These are phyloP conservation scores for Phaffia rhodozyma DNA, from an alignment of 1,284 basidiomycete species.

Conservation along the genomic window DNA sequence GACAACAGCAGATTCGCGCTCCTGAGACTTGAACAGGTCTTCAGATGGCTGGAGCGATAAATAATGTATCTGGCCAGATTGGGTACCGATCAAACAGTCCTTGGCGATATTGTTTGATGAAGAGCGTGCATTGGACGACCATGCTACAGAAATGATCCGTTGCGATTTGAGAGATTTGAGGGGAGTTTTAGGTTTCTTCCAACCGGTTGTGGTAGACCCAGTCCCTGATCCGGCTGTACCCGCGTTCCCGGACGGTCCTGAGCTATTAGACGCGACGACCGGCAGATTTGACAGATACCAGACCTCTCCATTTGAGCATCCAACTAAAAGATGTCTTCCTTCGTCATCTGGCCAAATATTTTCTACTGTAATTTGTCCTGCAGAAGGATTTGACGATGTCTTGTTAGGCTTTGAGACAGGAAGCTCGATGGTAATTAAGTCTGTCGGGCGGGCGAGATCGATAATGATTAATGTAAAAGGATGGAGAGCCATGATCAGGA, in stretches of 20 bases:
- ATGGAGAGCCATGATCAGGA: slow-evolving; percentile 69
- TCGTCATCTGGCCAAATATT: slow-evolving; percentile 7
- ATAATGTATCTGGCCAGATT: slow-evolving; percentile 72
- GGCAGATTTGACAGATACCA: slow-evolving; percentile 5
- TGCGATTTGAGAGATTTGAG: slow-evolving; percentile 34
- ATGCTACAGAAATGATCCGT: slow-evolving; percentile 81
- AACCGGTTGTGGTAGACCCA: neutral
- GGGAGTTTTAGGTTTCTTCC: slow-evolving; percentile 6
- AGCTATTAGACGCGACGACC: neutral
- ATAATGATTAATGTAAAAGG: slow-evolving; percentile 69
- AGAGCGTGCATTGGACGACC: slow-evolving; percentile 61
- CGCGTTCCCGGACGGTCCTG: slow-evolving; percentile 32
- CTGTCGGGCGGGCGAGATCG: slow-evolving; percentile 67
- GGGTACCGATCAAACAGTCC: slow-evolving; percentile 79
- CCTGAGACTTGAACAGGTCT: slow-evolving; percentile 82
- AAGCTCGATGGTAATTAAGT: slow-evolving; percentile 63
- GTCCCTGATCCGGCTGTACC: neutral
- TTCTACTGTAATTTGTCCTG: neutral
- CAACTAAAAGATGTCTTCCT: slow-evolving; percentile 11
- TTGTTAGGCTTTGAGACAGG: slow-evolving; percentile 44
- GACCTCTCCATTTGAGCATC: neutral
- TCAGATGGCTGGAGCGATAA: slow-evolving; percentile 58
- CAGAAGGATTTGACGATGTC: slow-evolving; percentile 33
- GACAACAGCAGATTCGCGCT: slow-evolving; percentile 42
- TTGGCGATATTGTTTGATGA: slow-evolving; percentile 57